Evolutionary conservation across 2,329 filamentous ascomycete species (phyloP).

Genomic region (Scolecobasidium constrictum): DNA sequence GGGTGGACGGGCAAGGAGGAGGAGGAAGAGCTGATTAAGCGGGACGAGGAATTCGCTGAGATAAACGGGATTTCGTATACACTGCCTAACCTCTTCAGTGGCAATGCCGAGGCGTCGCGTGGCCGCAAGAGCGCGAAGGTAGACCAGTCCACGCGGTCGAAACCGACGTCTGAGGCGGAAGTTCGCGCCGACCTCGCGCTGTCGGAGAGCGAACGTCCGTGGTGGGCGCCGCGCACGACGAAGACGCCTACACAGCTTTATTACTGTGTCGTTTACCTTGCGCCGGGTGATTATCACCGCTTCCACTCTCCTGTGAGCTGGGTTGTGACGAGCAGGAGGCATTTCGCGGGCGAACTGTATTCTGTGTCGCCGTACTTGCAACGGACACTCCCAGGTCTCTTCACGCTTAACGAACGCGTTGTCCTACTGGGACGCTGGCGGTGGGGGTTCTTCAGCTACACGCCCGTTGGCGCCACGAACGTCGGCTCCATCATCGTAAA

Average conservation of each 20-base stretch:
- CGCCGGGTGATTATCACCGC: slow-evolving; percentile 94
- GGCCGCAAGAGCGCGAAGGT: slow-evolving; percentile 17
- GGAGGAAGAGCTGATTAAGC: slow-evolving; percentile 55
- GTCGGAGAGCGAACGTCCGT: slow-evolving; percentile 45
- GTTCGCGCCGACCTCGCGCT: slow-evolving; percentile 76
- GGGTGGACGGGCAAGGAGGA: slow-evolving; percentile 1
- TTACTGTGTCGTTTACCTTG: slow-evolving; percentile 91
- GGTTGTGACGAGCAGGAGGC: slow-evolving; percentile 89
- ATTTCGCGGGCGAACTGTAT: slow-evolving; percentile 94
- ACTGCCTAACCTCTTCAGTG: slow-evolving; percentile 76
- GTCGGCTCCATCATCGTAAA: slow-evolving; percentile 95
- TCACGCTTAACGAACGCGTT: slow-evolving; percentile 93
- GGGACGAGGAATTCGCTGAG: slow-evolving; percentile 84
- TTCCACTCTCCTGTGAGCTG: slow-evolving; percentile 94
- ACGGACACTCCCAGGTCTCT: slow-evolving; percentile 81
- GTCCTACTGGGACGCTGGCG: slow-evolving; percentile 90
- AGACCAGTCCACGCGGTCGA: slow-evolving; percentile 63
- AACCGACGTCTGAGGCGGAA: slow-evolving; percentile 64
- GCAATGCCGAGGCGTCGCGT: slow-evolving; percentile 36
- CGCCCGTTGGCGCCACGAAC: slow-evolving; percentile 92
- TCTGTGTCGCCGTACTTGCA: slow-evolving; percentile 93
- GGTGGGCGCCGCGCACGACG: slow-evolving; percentile 33
- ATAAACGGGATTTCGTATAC: slow-evolving; percentile 96
- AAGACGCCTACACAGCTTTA: slow-evolving; percentile 58
- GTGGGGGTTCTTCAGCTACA: slow-evolving; percentile 95